phyloP scores from a whole-genome alignment of 345 rosid genomes.

The Euphorbia peplus region DNA sequence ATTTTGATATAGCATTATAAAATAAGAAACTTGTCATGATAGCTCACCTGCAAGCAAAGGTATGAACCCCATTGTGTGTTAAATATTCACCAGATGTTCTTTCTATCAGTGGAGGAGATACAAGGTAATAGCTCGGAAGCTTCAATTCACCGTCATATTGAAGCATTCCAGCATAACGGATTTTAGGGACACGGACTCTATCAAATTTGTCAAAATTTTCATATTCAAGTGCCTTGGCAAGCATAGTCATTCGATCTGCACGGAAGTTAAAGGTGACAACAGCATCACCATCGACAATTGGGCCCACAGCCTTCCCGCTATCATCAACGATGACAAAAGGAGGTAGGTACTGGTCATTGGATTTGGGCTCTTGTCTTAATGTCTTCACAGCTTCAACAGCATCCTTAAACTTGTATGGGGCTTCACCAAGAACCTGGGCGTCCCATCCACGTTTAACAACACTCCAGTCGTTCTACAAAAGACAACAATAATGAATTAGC shows the following conservation, averaged over 20 bases:
- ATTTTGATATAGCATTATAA: not conserved
- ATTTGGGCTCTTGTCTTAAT: constrained; percentile 61
- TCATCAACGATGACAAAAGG: constrained; percentile 91
- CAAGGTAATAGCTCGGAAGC: constrained; percentile 82
- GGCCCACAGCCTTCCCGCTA: constrained; percentile 73
- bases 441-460: constrained; percentile 98
- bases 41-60: constrained; percentile 93
- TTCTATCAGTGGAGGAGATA: constrained; percentile 96
- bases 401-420: constrained; percentile 74
- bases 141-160: constrained; percentile 93
- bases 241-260: constrained; percentile 96
- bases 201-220: constrained; percentile 87
- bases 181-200: constrained; percentile 83
- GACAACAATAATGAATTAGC: not conserved
- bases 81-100: constrained; percentile 97
- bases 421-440: constrained; percentile 99
- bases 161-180: constrained; percentile 96
- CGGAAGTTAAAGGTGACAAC: constrained; percentile 92
- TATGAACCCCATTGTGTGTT: constrained; percentile 66
- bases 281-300: constrained; percentile 90
- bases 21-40: not conserved
- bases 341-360: constrained; percentile 83
- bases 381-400: constrained; percentile 88
- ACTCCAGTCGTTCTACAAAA: constrained; percentile 81
- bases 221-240: constrained; percentile 91